A percentile compares a stretch with the other conserved stretches of the same genome.
These are phyloP conservation scores for Tolypocladium endophyticum DNA, from an alignment of 2,329 filamentous ascomycete species.

Conservation along the genomic window DNA sequence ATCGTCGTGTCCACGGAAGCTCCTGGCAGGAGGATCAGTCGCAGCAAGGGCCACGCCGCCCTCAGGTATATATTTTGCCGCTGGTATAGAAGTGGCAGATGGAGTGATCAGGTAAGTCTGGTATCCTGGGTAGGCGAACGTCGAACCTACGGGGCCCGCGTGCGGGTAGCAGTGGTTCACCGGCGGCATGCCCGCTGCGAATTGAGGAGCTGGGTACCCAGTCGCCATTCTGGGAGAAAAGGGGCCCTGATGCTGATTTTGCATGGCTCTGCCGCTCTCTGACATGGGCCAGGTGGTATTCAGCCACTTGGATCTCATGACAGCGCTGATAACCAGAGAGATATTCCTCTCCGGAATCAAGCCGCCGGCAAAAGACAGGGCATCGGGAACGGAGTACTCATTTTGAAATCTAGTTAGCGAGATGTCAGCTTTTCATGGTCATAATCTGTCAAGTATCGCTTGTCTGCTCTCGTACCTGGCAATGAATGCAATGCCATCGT, in stretches of 20 bases:
- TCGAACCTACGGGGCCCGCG: not conserved
- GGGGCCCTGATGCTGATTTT: not conserved
- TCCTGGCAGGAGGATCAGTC: not conserved
- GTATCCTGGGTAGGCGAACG: not conserved
- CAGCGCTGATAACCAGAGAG: conserved; percentile 14
- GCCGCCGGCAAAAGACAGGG: conserved; percentile 12
- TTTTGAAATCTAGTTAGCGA: conserved; percentile 11
- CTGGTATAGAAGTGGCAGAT: not conserved
- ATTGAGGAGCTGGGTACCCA: not conserved
- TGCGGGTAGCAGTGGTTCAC: not conserved
- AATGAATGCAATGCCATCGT: conserved; percentile 11
- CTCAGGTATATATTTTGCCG: not conserved
- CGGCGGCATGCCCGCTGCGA: not conserved
- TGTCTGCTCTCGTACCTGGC: conserved; percentile 13
- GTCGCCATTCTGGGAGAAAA: not conserved
- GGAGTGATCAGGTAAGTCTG: not conserved
- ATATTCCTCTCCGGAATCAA: conserved; percentile 15
- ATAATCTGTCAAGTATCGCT: not conserved
- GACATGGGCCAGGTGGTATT: conserved; percentile 1
- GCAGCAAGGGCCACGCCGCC: not conserved
- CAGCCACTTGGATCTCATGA: conserved; percentile 21
- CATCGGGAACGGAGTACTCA: conserved; percentile 14
- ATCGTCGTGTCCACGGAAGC: not conserved
- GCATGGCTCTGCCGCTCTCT: not conserved
- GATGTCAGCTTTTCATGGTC: not conserved